These are phyloP conservation scores for Solanum hybrid DNA, from an alignment of 305 asterid species.

Conservation along the genomic window DNA sequence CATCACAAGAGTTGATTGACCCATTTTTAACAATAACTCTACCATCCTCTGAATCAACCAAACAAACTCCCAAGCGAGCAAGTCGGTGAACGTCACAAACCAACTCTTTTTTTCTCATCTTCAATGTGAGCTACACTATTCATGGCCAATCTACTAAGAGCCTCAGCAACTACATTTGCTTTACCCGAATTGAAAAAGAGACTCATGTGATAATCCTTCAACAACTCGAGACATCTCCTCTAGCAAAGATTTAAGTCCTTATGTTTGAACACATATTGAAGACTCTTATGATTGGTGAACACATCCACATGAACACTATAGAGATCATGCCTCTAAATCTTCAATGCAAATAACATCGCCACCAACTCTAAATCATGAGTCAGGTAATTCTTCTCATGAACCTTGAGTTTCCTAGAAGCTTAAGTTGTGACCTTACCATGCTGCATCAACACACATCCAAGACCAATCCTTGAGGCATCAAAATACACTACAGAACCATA, in stretches of 20 bases:
- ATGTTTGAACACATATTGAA: neutral
- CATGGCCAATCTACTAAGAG: neutral
- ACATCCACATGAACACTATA: neutral
- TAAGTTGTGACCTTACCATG: neutral
- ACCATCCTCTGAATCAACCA: neutral
- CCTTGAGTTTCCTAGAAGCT: neutral
- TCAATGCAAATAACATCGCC: neutral
- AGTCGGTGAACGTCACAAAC: neutral
- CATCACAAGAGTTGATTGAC: neutral
- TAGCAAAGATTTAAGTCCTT: neutral
- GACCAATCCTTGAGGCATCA: neutral
- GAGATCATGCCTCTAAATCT: neutral
- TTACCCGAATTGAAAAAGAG: neutral
- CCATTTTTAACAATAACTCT: neutral
- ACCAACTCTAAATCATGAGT: neutral
- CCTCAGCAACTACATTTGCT: neutral
- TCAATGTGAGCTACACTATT: neutral
- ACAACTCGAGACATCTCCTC: neutral
- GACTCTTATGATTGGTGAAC: neutral
- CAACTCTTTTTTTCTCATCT: neutral
- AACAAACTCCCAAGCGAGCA: neutral
- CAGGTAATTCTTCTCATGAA: neutral
- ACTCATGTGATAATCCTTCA: neutral
- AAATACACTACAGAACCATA: neutral
- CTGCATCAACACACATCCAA: neutral